phyloP scores from a whole-genome alignment of 2,329 filamentous ascomycete species.

The Keithomyces neogunnii region DNA sequence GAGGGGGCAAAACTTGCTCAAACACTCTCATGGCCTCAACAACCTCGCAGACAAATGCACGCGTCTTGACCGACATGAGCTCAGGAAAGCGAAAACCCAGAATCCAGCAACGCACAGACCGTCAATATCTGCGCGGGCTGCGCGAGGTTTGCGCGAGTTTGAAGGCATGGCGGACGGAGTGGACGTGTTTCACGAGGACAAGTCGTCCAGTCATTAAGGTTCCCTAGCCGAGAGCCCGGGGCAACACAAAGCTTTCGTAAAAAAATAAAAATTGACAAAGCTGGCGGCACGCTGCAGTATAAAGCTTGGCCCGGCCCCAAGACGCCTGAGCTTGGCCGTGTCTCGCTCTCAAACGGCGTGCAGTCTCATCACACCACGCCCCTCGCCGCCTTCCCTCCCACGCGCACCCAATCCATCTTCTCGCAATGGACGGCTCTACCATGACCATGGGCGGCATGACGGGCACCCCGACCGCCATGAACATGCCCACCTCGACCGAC shows the following conservation, averaged over 20 bases:
- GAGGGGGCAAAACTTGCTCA: slow-evolving; percentile 11
- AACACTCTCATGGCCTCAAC: slow-evolving; percentile 6
- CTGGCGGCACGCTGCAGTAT: neutral
- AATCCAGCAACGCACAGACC: neutral
- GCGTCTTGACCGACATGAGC: neutral
- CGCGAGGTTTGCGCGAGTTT: neutral
- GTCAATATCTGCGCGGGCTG: neutral
- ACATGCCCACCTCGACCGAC: slow-evolving; percentile 10
- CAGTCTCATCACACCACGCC: neutral
- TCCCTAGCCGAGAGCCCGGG: neutral
- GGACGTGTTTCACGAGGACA: neutral
- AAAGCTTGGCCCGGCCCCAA: neutral
- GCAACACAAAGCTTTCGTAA: slow-evolving; percentile 1
- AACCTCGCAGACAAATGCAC: neutral
- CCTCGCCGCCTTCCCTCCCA: too few relatives aligned
- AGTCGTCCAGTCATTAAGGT: neutral
- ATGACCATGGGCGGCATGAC: slow-evolving; percentile 9
- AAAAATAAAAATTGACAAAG: neutral
- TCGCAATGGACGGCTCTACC: slow-evolving; percentile 10
- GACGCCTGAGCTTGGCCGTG: slow-evolving; percentile 1
- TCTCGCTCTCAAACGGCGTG: neutral
- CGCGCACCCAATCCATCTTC: neutral
- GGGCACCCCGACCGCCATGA: neutral
- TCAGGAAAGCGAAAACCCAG: neutral
- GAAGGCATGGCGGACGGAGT: too few relatives aligned